These are phyloP conservation scores for Aspergillus floridensis DNA, from an alignment of 2,329 filamentous ascomycete genomes.

Conservation along the genomic window DNA sequence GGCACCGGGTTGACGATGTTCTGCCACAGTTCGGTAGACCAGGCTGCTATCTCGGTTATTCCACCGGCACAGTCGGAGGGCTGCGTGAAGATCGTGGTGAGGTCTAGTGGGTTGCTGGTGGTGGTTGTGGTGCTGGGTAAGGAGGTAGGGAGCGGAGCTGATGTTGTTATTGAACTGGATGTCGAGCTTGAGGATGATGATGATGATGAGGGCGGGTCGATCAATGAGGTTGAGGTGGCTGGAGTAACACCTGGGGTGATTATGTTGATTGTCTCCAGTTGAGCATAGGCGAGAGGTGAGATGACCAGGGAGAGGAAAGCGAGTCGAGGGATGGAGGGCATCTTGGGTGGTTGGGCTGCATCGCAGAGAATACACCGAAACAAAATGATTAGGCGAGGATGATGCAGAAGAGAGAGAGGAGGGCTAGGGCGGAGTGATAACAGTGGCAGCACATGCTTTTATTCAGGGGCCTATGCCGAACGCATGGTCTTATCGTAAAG, in stretches of 20 bases:
- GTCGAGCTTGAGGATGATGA: neutral
- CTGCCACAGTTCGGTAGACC: conserved; percentile 5
- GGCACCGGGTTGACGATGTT: conserved; percentile 7
- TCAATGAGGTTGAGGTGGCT: neutral
- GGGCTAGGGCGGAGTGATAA: too few species aligned
- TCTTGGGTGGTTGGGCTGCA: neutral
- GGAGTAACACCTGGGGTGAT: neutral
- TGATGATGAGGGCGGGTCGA: neutral
- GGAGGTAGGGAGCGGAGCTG: neutral
- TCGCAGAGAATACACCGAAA: neutral
- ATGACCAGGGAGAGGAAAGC: neutral
- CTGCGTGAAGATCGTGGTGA: neutral
- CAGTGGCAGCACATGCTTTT: too few species aligned
- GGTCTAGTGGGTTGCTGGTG: neutral
- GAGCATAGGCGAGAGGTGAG: neutral
- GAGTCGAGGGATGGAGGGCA: neutral
- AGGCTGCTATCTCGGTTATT: neutral
- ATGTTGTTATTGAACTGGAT: neutral
- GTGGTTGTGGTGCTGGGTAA: neutral
- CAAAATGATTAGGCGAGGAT: neutral
- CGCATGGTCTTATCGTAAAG: too few species aligned
- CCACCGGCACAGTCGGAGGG: conserved; percentile 2
- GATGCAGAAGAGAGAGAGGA: too few species aligned
- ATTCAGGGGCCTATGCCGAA: too few species aligned
- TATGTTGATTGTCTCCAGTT: neutral